Conservation (phyloP, 179 eudicot genomes). For the Carnegiea gigantea region DNA sequence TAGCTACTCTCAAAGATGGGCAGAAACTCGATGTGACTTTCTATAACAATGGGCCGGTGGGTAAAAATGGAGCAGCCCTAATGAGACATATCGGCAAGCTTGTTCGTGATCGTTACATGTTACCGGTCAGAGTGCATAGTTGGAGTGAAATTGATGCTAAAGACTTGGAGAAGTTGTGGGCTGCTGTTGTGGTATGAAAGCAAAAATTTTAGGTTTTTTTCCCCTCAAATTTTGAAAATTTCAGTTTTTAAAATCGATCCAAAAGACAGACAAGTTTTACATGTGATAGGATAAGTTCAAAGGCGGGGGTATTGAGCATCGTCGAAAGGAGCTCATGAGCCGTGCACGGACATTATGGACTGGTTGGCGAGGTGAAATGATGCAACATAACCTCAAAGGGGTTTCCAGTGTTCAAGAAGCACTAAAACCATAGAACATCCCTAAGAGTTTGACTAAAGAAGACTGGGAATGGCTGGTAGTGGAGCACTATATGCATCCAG, state of each 20-base stretch:
- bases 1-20: no score
- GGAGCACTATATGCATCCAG: neutral
- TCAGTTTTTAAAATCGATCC: no score
- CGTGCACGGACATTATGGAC: neutral
- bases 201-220: no score
- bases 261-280: no score
- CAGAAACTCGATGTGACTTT: no score
- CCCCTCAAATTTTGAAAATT: no score
- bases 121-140: neutral
- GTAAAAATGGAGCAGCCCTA: no score
- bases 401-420: neutral
- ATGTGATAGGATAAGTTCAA: no score
- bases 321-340: neutral
- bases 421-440: neutral
- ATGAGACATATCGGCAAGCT: neutral
- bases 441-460: neutral
- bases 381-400: neutral
- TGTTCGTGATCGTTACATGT: neutral
- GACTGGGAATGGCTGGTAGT: no score
- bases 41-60: no score
- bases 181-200: no score
- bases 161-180: neutral
- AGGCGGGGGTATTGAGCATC: no score
- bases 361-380: neutral
- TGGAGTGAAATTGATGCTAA: neutral